Evolutionary conservation across 192 early-diverging fungal species (phyloP), one percentile per base, ranked within the genome.

Genomic region (Coemansia sp.): DNA sequence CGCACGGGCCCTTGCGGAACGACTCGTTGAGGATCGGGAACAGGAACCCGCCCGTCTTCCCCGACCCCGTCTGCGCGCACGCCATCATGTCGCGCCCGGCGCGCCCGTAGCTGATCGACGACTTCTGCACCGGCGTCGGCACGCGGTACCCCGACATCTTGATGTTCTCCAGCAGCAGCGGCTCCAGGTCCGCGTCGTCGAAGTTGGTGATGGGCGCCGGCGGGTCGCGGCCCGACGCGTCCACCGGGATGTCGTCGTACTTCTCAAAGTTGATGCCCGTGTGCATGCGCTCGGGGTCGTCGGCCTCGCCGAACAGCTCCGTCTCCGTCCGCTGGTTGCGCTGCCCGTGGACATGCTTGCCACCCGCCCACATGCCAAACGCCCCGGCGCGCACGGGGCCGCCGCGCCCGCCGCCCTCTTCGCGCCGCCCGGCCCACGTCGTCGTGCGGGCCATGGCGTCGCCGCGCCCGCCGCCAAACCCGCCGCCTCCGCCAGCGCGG

Each of bases 201-300:
- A 93, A 93, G 64, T 64, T 70, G 47, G 73, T 75, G 33, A 93
- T 86, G 10, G 87, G 82, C 66, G 87, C 83, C 18, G 91, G 91
- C 34, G 86, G 83, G 41, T 89, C 77, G 42, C 85, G 82, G 28
- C 91, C 91, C 10, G 88, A 88, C 21, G 92, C 93, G 68, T 97
- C 94, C 52, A 96, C 95, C 13, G 96, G 96, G 41, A 98, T 98
- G 80, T 98, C 93, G 66, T 97, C 95, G 82, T 98, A 98, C 80
- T 95, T 96, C 66, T 95, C 93, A 88, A 98, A 98, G 88, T 98
- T 97, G 77, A 98, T 98, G 61, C 96, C 96, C 59, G 92, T 93
- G 67, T 87, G 85, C 79, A 88, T 88, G 59, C 88, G 86, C 59
- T 89, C 87, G 77, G 86, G 84, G 64, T 93, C 91, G 39, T 96